Evolutionary conservation across 495 filamentous ascomycete species (phyloP).

Genomic region (Rostrohypoxylon terebratum): DNA sequence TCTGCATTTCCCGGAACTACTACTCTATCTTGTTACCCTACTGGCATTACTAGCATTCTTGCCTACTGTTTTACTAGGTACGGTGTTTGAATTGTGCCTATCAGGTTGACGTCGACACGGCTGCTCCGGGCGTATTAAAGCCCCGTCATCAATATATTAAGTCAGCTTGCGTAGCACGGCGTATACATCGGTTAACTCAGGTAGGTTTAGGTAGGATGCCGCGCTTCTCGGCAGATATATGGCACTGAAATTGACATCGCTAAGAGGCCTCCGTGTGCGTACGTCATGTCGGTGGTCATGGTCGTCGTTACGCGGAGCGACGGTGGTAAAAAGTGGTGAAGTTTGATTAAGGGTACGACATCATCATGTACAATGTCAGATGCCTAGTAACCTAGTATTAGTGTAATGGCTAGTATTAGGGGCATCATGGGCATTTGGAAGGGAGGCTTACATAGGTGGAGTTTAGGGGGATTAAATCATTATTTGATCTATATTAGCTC

Average conservation of each 20-base stretch:
- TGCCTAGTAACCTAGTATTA: neutral
- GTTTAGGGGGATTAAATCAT: conserved; percentile 8
- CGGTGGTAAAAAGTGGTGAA: conserved; percentile 21
- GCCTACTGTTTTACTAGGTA: conserved; percentile 22
- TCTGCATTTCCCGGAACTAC: conserved; percentile 36
- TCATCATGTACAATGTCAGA: conserved; percentile 1
- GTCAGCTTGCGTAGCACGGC: conserved; percentile 30
- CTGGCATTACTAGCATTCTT: conserved; percentile 10
- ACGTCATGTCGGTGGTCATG: conserved; percentile 20
- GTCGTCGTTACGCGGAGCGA: conserved; percentile 13
- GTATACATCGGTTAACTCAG: conserved; percentile 19
- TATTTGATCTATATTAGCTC: neutral
- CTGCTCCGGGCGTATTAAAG: conserved; percentile 23
- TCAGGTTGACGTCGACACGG: conserved; percentile 22
- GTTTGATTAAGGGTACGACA: conserved; percentile 13
- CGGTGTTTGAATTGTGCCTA: conserved; percentile 28
- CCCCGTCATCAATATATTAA: conserved; percentile 11
- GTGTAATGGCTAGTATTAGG: conserved; percentile 1
- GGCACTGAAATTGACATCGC: conserved; percentile 13
- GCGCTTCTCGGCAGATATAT: conserved; percentile 31
- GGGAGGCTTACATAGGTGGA: conserved; percentile 16
- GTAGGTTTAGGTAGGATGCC: conserved; percentile 29
- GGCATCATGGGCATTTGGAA: too few relatives aligned
- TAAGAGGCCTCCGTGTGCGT: conserved; percentile 32
- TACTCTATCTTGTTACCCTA: conserved; percentile 43